Percentiles rank a stretch among this genome's conserved stretches.
phyloP scores from a whole-genome alignment of 768 basidiomycete genomes.

The Plicaturopsis crispa region DNA sequence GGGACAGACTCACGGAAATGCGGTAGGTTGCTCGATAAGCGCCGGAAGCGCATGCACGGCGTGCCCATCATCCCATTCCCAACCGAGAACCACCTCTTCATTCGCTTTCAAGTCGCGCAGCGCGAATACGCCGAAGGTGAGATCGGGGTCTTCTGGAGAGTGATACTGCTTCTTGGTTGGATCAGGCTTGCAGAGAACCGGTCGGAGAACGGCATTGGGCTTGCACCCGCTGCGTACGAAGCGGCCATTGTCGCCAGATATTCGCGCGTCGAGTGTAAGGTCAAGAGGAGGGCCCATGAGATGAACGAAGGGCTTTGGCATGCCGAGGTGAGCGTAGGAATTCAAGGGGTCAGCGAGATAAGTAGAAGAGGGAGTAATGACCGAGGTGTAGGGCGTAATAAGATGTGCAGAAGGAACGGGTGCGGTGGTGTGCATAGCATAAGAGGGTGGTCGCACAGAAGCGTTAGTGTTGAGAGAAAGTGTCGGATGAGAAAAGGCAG shows the following conservation, averaged over 20 bases:
- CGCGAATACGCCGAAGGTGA: constrained; percentile 80
- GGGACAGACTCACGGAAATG: constrained; percentile 47
- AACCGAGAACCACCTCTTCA: constrained; percentile 85
- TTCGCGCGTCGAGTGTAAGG: constrained; percentile 73
- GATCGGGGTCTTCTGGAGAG: constrained; percentile 24
- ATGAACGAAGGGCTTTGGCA: constrained; percentile 81
- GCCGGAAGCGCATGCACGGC: constrained; percentile 74
- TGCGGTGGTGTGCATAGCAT: constrained; percentile 56
- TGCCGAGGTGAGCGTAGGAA: constrained; percentile 76
- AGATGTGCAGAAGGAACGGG: constrained; percentile 47
- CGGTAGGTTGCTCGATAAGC: constrained; percentile 46
- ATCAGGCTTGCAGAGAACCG: constrained; percentile 31
- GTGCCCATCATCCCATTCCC: constrained; percentile 97
- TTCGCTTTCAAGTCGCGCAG: constrained; percentile 62
- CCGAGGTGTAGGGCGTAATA: constrained; percentile 57
- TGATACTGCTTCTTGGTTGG: constrained; percentile 15
- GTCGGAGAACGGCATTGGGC: constrained; percentile 59
- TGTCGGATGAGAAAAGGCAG: constrained; percentile 23
- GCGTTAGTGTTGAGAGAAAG: constrained; percentile 30
- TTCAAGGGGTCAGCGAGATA: constrained; percentile 81
- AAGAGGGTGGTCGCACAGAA: constrained; percentile 46
- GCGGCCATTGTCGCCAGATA: constrained; percentile 52
- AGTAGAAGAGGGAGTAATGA: constrained; percentile 54
- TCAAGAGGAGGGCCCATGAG: constrained; percentile 71
- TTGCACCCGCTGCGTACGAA: constrained; percentile 62